phyloP scores from a whole-genome alignment of 768 basidiomycete species.

The Serendipita vermifera region DNA sequence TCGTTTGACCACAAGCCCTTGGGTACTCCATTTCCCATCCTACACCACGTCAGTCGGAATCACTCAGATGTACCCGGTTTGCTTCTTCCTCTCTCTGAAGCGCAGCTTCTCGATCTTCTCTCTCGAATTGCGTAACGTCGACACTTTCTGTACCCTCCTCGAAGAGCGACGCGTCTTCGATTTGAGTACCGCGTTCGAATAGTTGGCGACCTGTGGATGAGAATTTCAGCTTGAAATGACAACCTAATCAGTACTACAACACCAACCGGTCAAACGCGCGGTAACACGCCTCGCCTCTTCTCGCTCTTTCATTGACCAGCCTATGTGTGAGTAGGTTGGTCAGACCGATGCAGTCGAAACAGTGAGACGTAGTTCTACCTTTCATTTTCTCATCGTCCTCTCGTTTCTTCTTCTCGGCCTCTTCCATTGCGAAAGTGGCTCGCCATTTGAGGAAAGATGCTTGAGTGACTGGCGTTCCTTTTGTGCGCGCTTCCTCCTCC shows the following conservation, averaged over 20 bases:
- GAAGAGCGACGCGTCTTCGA: conserved; percentile 55
- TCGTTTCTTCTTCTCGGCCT: conserved; percentile 39
- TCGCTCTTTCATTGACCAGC: conserved; percentile 61
- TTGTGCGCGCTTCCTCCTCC: conserved; percentile 78
- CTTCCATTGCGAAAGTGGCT: conserved; percentile 58
- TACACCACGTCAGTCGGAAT: conserved; percentile 2
- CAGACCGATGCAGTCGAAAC: neutral
- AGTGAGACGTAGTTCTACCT: conserved; percentile 16
- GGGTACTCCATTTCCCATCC: neutral
- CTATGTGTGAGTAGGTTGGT: neutral
- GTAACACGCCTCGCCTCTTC: conserved; percentile 64
- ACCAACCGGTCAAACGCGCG: conserved; percentile 56
- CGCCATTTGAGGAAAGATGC: conserved; percentile 78
- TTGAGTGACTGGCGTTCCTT: conserved; percentile 82
- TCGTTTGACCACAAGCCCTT: too few relatives aligned
- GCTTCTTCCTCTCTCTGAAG: conserved; percentile 60
- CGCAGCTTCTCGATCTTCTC: conserved; percentile 28
- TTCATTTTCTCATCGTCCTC: conserved; percentile 74
- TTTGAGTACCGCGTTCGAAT: conserved; percentile 62
- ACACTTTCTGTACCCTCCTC: conserved; percentile 84
- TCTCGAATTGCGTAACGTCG: conserved; percentile 79
- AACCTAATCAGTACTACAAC: neutral
- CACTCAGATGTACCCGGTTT: conserved; percentile 27
- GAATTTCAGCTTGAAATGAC: neutral
- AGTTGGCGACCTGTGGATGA: conserved; percentile 66